Evolutionary conservation across 768 basidiomycete genomes (phyloP), one percentile per base, ranked within the genome.

Genomic region (Termitomyces sp.): DNA sequence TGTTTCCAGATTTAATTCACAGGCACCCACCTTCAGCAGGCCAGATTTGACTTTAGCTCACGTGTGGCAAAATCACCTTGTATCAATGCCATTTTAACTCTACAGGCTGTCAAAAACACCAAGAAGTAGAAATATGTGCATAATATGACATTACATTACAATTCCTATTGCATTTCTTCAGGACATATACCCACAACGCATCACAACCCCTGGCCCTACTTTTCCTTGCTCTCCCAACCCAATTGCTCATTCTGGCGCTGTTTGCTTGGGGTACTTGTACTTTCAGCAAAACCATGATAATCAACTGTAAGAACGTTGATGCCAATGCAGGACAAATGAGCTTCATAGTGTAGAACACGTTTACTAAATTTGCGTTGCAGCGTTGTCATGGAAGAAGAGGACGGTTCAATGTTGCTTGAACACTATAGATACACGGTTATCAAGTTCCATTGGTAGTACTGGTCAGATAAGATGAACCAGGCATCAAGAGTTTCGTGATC

Each of bases 311-410:
- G 73, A 13, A 97, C 86, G 66, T 95, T 95, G 18, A 81, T 81
- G 16, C 75, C 73, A 6, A 91, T 71, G 1, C 86, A 80, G 3
- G 85, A 79, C 0, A 88, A 78, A 63, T 87, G 86, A 0, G 80
- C 76, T 15, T 77, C 70, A 64, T 92, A 92, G 36, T 85, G 78
- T 16, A 76, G 77, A n/a, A 94, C 75, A 11, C 95, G 88, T 39
- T 76, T 78, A 1, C 72, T 58, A 6, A 81, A 75, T 0, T 13
- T 95, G 83, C 0, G 89, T 93, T 0, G 77, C 94, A 0, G 86
- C 88, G 58, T 96, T 96, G 10, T 95, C 96, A 59, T 98, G 96
- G 40, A 95, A 76, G 71, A 90, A 96, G n/a, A 98, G 75, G n/a
- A 96, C 73, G 0, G 89, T 94, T 0, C 92, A 92, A 25, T 78